Evolutionary conservation across 1,139 yeast genomes (phyloP).

Genomic region (Pichia sp.): DNA sequence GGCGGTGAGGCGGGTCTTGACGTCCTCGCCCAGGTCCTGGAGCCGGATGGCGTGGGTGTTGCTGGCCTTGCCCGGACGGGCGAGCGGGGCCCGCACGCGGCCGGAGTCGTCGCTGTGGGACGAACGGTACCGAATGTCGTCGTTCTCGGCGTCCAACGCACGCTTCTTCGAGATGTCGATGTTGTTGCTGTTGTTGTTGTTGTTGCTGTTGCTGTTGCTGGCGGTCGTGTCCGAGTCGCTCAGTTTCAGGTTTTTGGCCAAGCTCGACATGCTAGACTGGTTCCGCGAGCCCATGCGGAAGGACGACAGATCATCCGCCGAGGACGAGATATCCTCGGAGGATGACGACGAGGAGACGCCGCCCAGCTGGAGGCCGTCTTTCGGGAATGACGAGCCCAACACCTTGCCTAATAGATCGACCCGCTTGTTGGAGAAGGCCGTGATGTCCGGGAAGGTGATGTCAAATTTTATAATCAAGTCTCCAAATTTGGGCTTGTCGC

Average conservation of each 20-base stretch:
- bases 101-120: background rate
- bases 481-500: conserved; percentile 33
- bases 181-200: background rate
- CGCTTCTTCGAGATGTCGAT: background rate
- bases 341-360: conserved; percentile 1
- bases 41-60: too few relatives aligned
- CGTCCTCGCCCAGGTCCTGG: too few relatives aligned
- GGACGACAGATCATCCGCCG: conserved; percentile 4
- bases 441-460: conserved; percentile 45
- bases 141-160: background rate
- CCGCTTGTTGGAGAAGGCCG: conserved; percentile 37
- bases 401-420: conserved; percentile 35
- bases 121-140: background rate
- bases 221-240: background rate
- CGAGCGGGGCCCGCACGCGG: too few relatives aligned
- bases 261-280: conserved; percentile 9
- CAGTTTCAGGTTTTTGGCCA: background rate
- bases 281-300: conserved; percentile 8
- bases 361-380: background rate
- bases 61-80: too few relatives aligned
- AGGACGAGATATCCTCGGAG: conserved; percentile 4
- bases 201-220: too few relatives aligned
- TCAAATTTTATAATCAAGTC: conserved; percentile 49
- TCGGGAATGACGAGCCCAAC: background rate
- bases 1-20: too few relatives aligned